Percentiles rank a stretch among this genome's conserved stretches.
Evolutionary conservation across 352 stramenopile genomes (phyloP).

Genomic region (Phytophthora cactorum): DNA sequence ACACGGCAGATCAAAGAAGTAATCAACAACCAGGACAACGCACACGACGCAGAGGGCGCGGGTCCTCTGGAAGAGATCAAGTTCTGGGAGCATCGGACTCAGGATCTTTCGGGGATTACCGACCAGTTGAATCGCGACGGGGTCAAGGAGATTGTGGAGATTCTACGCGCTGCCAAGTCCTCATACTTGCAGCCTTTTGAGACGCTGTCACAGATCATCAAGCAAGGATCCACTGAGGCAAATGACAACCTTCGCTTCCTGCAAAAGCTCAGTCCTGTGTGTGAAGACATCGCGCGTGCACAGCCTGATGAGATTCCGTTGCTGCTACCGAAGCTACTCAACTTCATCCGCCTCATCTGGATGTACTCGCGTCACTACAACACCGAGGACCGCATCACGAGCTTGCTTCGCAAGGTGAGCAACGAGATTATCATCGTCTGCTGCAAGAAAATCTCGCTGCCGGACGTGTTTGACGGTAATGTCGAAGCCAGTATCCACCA

Average conservation of each 20-base stretch:
- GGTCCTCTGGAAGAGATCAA: conserved; percentile 96
- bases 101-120: conserved; percentile 94
- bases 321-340: conserved; percentile 92
- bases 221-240: conserved; percentile 90
- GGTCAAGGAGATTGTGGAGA: conserved; percentile 92
- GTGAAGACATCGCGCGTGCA: conserved; percentile 86
- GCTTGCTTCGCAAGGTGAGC: conserved; percentile 93
- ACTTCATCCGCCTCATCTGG: conserved; percentile 95
- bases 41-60: conserved; percentile 88
- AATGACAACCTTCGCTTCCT: conserved; percentile 96
- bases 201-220: conserved; percentile 93
- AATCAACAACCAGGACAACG: conserved; percentile 96
- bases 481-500: conserved; percentile 89
- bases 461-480: conserved; percentile 94
- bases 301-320: conserved; percentile 90
- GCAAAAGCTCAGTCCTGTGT: conserved; percentile 92
- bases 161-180: conserved; percentile 89
- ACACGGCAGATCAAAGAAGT: conserved; percentile 97
- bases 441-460: conserved; percentile 87
- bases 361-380: conserved; percentile 95
- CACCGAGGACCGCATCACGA: conserved; percentile 93
- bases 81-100: conserved; percentile 93
- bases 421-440: conserved; percentile 95
- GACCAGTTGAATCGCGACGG: conserved; percentile 92
- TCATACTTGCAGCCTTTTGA: conserved; percentile 95